Base-by-base conservation (phyloP, 2,329 filamentous ascomycete species). In the Simplicillium aogashimaense region DNA sequence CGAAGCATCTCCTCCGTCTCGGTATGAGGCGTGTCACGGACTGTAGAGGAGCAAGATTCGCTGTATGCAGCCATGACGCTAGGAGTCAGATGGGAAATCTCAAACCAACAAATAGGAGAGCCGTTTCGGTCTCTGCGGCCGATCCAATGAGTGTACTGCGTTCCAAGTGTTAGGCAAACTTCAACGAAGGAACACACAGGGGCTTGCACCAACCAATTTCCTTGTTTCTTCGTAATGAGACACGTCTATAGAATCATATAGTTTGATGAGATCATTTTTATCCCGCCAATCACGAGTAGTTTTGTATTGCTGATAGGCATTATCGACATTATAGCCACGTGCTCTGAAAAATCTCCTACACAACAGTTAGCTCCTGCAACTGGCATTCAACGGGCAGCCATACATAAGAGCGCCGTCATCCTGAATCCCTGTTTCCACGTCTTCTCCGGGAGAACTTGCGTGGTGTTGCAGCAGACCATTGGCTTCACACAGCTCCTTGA, bases 131-230 rank as follows among this genome's bases (percentile, higher is more conserved):
- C 90, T 50, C 89, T 78, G 48, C 88, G 83, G 41, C 90, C 90
- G 15, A 86, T 94, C 85, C 88, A 95, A 77, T 95, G 87, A 17
- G 89, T 88, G 56, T 95, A 95, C 83, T 89, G 53, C 40, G 47
- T 55, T 20, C 33, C 41, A 18, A 37, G 42, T 29, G 12, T 36
- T 37, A 42, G 13, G 14, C 11, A n/a, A 36, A 14, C 15, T 17
- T 9, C 32, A 11, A 9, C 20, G 33, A 36, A 36, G 34, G 32
- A n/a, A 18, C 28, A 14, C 29, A 29, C 39, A 35, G 35, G 15
- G 20, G 36, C 42, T 39, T 40, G 41, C 45, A 60, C 69, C 50
- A 62, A 90, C 86, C 67, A 95, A 70, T 49, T 78, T 72, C 42
- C 83, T 73, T 45, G 85, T 83, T 53, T 83, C 37, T 17, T 43